phyloP scores from a whole-genome alignment of 164 flowering plant genomes.

The Cinnamomum chago region DNA sequence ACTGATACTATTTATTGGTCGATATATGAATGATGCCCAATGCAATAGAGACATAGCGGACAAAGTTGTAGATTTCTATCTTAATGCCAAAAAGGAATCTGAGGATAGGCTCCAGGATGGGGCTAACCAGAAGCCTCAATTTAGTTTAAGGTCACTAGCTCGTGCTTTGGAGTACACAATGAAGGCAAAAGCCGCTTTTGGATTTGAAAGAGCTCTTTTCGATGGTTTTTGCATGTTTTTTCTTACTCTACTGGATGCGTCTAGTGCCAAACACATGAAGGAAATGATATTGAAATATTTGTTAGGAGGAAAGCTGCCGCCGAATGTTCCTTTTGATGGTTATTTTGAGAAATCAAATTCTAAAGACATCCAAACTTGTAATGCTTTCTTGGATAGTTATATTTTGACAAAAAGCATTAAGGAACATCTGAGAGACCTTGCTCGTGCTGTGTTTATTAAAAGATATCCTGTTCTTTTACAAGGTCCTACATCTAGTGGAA shows the following conservation, averaged over 20 bases:
- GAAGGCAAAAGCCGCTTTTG: conserved; percentile 53
- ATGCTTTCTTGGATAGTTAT: conserved; percentile 43
- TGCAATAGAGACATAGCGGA: conserved; percentile 29
- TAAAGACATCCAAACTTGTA: conserved; percentile 7
- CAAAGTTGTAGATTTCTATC: conserved; percentile 62
- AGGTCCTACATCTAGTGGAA: conserved; percentile 99
- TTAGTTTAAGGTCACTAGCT: conserved; percentile 87
- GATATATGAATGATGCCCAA: conserved; percentile 41
- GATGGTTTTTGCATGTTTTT: conserved; percentile 99
- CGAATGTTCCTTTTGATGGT: conserved; percentile 34
- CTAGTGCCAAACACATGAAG: conserved; percentile 73
- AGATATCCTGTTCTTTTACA: conserved; percentile 93
- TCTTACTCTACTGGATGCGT: conserved; percentile 57
- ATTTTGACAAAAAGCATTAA: conserved; percentile 62
- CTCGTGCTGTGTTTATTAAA: conserved; percentile 67
- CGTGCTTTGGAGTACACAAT: conserved; percentile 76
- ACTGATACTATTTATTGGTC: conserved; percentile 54
- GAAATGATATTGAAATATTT: conserved; percentile 38
- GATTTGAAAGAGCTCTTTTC: conserved; percentile 61
- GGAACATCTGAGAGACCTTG: conserved; percentile 63
- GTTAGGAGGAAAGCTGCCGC: conserved; percentile 41
- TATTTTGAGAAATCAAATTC: conserved; percentile 25
- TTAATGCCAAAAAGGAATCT: conserved; percentile 63
- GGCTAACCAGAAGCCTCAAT: conserved; percentile 96
- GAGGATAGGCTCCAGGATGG: conserved; percentile 90